A percentile compares a stretch with the other conserved stretches of the same genome.
These are phyloP conservation scores for Panaeolus papilionaceus DNA, from an alignment of 768 basidiomycete species.

Conservation along the genomic window DNA sequence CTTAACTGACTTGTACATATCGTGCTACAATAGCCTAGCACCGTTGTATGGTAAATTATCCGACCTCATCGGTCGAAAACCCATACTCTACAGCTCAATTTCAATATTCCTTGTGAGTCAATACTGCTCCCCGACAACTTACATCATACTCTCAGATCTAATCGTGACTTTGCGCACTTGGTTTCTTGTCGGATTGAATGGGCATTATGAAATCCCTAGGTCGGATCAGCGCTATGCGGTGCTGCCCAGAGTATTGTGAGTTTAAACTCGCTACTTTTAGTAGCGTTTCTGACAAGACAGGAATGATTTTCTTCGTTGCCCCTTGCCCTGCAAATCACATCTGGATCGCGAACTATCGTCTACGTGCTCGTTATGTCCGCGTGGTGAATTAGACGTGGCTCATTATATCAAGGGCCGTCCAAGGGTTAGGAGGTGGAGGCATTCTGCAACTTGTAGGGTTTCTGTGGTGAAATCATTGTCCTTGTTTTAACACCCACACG, in stretches of 20 bases:
- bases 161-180: constrained; percentile 21
- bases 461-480: neutral
- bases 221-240: constrained; percentile 83
- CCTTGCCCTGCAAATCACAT: constrained; percentile 15
- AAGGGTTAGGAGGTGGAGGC: constrained; percentile 85
- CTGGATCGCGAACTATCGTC: neutral
- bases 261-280: constrained; percentile 1
- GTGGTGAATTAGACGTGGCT: constrained; percentile 59
- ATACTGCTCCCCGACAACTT: constrained; percentile 35
- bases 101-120: constrained; percentile 64
- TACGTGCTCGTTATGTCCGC: neutral
- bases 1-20: neutral
- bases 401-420: constrained; percentile 76
- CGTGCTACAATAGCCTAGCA: constrained; percentile 46
- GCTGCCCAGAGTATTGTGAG: constrained; percentile 75
- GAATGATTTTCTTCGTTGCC: neutral
- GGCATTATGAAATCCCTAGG: constrained; percentile 39
- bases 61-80: constrained; percentile 65
- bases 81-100: constrained; percentile 71
- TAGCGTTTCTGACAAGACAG: neutral
- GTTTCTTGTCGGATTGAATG: constrained; percentile 1
- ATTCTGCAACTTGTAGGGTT: constrained; percentile 66
- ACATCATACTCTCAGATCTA: constrained; percentile 14
- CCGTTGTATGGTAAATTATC: constrained; percentile 84
- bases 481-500: neutral